Evolutionary conservation across 1,139 yeast species (phyloP).

Genomic region (Scheffersomyces titani): DNA sequence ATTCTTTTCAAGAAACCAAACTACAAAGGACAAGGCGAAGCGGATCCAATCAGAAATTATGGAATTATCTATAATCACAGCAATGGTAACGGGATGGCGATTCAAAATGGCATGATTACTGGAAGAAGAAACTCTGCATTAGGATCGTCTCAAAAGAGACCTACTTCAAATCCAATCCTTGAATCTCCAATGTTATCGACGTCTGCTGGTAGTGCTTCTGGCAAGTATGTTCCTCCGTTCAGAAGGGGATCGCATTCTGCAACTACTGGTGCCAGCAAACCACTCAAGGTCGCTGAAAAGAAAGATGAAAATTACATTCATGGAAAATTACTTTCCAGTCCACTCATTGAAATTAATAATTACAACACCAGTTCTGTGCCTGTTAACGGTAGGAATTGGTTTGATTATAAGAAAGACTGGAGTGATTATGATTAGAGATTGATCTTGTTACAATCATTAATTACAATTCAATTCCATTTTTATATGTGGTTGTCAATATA

Average conservation of each 20-base stretch:
- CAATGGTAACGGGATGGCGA: conserved; percentile 1
- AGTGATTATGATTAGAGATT: conserved; percentile 28
- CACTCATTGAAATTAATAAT: conserved; percentile 15
- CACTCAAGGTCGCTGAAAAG: background rate
- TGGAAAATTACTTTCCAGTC: conserved; percentile 5
- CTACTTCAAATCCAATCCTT: conserved; percentile 9
- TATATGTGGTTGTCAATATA: background rate
- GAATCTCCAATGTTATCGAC: conserved; percentile 10
- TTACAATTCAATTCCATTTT: background rate
- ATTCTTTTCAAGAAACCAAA: conserved; percentile 14
- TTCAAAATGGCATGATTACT: background rate
- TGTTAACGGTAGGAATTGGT: conserved; percentile 41
- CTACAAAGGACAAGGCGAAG: conserved; percentile 9
- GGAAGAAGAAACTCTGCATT: conserved; percentile 9
- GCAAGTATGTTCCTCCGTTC: conserved; percentile 73
- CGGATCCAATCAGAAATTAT: conserved; percentile 10
- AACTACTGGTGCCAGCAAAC: background rate
- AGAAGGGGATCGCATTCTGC: conserved; percentile 48
- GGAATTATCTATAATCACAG: background rate
- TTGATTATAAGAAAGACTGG: conserved; percentile 34
- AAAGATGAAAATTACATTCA: conserved; percentile 8
- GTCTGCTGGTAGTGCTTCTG: conserved; percentile 36
- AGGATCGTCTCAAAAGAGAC: conserved; percentile 8
- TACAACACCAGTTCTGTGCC: conserved; percentile 45
- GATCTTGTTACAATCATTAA: background rate